Percentiles rank a stretch among this genome's conserved stretches.
Evolutionary conservation across 2,329 filamentous ascomycete species (phyloP).

Genomic region (Epichloe uncinata): DNA sequence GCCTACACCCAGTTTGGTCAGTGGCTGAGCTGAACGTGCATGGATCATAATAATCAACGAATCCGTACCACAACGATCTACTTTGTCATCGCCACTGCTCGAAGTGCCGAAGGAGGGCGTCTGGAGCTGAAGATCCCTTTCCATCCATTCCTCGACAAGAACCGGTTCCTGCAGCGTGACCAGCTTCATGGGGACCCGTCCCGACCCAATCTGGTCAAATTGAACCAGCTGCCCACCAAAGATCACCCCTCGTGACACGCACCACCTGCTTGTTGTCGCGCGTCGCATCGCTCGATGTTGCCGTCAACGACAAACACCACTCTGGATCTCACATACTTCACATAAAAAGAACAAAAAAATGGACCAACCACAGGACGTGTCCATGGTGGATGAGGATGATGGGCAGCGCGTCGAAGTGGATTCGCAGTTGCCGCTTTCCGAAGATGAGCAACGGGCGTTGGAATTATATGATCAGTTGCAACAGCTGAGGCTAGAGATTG

Average conservation of each 20-base stretch:
- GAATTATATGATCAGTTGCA: constrained; percentile 59
- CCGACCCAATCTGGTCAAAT: neutral
- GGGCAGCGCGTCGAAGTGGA: constrained; percentile 19
- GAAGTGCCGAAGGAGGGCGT: neutral
- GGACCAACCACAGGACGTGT: constrained; percentile 11
- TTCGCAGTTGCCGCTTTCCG: constrained; percentile 41
- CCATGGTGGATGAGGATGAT: constrained; percentile 12
- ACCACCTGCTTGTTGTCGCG: neutral
- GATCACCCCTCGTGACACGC: neutral
- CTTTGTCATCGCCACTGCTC: neutral
- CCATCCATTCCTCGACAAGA: neutral
- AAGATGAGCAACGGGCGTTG: constrained; percentile 52
- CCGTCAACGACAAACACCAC: neutral
- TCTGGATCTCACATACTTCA: neutral
- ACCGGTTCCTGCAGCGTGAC: constrained; percentile 2
- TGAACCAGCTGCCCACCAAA: neutral
- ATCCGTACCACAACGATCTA: neutral
- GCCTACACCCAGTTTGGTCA: neutral
- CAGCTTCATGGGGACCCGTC: neutral
- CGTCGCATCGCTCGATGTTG: neutral
- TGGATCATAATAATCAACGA: neutral
- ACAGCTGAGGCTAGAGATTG: constrained; percentile 58
- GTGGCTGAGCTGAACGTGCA: neutral
- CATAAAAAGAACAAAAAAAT: neutral
- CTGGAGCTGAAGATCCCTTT: neutral